Percentiles rank a stretch among this genome's conserved stretches.
Conservation (phyloP, 2,329 filamentous ascomycete genomes). For the Fusarium palustre region DNA sequence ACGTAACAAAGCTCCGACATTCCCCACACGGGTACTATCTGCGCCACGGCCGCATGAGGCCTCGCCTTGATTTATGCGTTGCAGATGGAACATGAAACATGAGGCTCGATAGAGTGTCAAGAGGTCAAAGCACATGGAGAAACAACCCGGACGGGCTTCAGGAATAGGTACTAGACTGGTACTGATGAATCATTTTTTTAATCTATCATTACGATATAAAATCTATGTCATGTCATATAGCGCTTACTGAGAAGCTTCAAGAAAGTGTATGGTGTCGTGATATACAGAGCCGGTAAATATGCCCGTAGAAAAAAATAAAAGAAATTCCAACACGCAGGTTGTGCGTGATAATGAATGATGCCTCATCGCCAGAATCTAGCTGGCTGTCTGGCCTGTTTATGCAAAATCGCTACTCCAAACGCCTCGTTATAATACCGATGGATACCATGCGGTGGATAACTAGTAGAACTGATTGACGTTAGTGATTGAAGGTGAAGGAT, state of each 20-base stretch:
- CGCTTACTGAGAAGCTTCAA: conserved; percentile 12
- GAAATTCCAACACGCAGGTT: conserved; percentile 4
- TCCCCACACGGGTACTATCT: not conserved
- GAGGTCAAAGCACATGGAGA: not conserved
- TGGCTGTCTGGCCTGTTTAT: conserved; percentile 5
- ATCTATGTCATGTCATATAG: conserved; percentile 35
- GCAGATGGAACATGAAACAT: not conserved
- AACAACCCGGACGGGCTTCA: too few species aligned
- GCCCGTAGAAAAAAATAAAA: conserved; percentile 5
- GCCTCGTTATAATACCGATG: conserved; percentile 10
- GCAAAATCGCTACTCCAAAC: conserved; percentile 33
- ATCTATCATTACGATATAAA: conserved; percentile 35
- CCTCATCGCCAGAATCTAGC: not conserved
- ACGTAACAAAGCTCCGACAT: not conserved
- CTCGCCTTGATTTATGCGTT: not conserved
- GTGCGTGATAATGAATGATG: conserved; percentile 8
- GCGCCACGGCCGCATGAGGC: not conserved
- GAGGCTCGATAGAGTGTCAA: not conserved
- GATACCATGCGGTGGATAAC: conserved; percentile 1
- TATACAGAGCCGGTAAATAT: conserved; percentile 7
- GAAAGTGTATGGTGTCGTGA: conserved; percentile 25
- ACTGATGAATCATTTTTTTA: conserved; percentile 6
- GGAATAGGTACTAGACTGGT: too few species aligned
- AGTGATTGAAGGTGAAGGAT: not conserved
- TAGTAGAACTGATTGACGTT: conserved; percentile 31